Base-by-base conservation (phyloP, 371 early-diverging fungal genomes). In the Mortierella sp. region DNA sequence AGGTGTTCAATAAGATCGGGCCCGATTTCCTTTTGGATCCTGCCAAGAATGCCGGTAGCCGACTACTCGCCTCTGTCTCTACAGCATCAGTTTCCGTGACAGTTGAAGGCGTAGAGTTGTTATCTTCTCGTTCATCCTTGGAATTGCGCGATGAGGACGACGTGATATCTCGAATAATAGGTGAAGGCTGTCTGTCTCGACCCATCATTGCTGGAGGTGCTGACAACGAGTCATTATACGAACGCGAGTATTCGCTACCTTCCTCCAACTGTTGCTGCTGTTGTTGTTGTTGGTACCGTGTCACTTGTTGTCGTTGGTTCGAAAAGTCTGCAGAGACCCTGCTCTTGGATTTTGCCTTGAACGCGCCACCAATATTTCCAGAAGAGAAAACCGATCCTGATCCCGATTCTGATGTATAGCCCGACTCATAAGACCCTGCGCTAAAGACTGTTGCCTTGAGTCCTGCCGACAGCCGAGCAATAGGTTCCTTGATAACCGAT, bases 401-500 rank as follows among this genome's bases (percentile, higher is more conserved):
- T 52, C 84, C 84, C 21, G 84, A 58, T 72, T 84, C 84, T n/a
- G 81, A 84, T 0, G 78, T 75, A n/a, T 81, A 80, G 9, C 81
- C 79, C 1, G 84, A 78, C 11, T 81, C 84, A 8, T 26, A 44
- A 24, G 72, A 75, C 47, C 77, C 76, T 24, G 58, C 50, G 65
- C 82, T 81, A 52, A 85, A 79, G 24, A 84, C 80, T 19, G 73
- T 81, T 3, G 86, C 86, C 72, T 85, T 85, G 52, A 85, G 44
- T 44, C 86, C 82, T 10, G 86, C 86, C 10, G 86, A 85, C 7
- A 85, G 60, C 7, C 86, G 79, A 14, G 80, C 86, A 70, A 85
- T 85, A 6, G 86, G 86, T 24, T 85, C 86, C 55, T 76, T 79
- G 75, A 85, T 82, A 47, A 78, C 72, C 11, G 84, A 80, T 14